Conservation (phyloP, 371 early-diverging fungal genomes). For the Apophysomyces variabilis region DNA sequence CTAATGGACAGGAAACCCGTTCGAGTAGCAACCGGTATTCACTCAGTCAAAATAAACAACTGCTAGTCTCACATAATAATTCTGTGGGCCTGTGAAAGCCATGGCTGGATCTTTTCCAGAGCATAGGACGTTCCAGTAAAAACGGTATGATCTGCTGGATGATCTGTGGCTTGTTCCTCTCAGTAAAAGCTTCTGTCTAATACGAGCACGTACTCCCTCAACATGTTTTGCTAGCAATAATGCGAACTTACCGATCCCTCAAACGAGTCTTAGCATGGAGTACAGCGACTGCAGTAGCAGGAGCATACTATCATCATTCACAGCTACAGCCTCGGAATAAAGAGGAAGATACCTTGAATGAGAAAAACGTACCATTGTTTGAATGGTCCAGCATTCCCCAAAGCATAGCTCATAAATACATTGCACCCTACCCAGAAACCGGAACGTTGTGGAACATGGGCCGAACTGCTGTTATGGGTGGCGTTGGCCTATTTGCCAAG, state of each 20-base stretch:
- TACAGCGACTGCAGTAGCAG: slow-evolving; percentile 13
- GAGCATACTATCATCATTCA: slow-evolving; percentile 5
- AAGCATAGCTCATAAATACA: slow-evolving; percentile 33
- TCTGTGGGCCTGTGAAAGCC: no score
- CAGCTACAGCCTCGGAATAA: slow-evolving; percentile 3
- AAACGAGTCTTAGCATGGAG: slow-evolving; percentile 11
- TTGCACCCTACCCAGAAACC: slow-evolving; percentile 23
- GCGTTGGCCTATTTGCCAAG: slow-evolving; percentile 53
- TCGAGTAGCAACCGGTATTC: no score
- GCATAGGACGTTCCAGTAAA: neutral
- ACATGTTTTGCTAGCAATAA: slow-evolving; percentile 1
- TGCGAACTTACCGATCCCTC: slow-evolving; percentile 9
- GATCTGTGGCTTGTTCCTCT: slow-evolving; percentile 1
- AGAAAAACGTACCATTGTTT: slow-evolving; percentile 37
- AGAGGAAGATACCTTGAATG: slow-evolving; percentile 16
- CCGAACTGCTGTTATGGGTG: slow-evolving; percentile 48
- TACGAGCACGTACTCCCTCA: neutral
- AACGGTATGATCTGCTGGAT: neutral
- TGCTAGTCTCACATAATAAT: no score
- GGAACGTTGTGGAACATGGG: slow-evolving; percentile 54
- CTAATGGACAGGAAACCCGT: no score
- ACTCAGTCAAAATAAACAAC: no score
- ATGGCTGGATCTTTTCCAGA: neutral
- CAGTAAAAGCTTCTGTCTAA: neutral
- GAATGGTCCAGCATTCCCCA: slow-evolving; percentile 42